phyloP scores from a whole-genome alignment of 2,329 filamentous ascomycete genomes.

The Biscogniauxia marginata region DNA sequence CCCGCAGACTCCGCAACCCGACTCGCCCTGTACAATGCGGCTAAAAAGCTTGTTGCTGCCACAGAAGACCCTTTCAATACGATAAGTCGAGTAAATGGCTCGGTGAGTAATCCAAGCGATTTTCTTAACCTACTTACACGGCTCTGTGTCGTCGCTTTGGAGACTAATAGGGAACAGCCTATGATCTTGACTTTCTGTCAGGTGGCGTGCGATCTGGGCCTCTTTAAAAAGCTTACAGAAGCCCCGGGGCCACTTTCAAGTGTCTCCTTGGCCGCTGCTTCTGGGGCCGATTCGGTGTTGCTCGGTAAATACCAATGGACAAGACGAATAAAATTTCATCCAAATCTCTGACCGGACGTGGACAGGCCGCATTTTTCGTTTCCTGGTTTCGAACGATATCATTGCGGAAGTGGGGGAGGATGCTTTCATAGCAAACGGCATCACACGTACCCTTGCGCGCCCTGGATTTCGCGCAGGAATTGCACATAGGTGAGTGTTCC shows the following conservation, averaged over 20 bases:
- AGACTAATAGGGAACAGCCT: neutral
- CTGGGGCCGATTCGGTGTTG: conserved; percentile 3
- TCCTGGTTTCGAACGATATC: conserved; percentile 8
- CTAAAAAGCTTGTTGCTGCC: neutral
- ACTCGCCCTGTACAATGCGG: neutral
- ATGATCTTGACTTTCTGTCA: neutral
- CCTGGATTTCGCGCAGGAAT: conserved; percentile 10
- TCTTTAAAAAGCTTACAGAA: neutral
- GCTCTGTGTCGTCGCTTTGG: too few relatives aligned
- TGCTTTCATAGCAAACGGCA: conserved; percentile 6
- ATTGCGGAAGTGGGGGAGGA: conserved; percentile 9
- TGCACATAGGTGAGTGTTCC: conserved; percentile 5
- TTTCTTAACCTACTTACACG: too few relatives aligned
- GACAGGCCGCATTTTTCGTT: conserved; percentile 8
- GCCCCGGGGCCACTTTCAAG: neutral
- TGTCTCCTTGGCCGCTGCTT: neutral
- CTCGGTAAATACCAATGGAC: conserved; percentile 4
- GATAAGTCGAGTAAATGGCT: neutral
- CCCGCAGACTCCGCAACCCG: neutral
- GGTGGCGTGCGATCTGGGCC: neutral
- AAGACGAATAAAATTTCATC: too few relatives aligned
- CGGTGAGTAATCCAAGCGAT: too few relatives aligned
- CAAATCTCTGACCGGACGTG: neutral
- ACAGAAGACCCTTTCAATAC: neutral
- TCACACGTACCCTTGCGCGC: conserved; percentile 10